Base-by-base conservation (phyloP, 495 filamentous ascomycete genomes). In the Parathielavia hyrcaniae region DNA sequence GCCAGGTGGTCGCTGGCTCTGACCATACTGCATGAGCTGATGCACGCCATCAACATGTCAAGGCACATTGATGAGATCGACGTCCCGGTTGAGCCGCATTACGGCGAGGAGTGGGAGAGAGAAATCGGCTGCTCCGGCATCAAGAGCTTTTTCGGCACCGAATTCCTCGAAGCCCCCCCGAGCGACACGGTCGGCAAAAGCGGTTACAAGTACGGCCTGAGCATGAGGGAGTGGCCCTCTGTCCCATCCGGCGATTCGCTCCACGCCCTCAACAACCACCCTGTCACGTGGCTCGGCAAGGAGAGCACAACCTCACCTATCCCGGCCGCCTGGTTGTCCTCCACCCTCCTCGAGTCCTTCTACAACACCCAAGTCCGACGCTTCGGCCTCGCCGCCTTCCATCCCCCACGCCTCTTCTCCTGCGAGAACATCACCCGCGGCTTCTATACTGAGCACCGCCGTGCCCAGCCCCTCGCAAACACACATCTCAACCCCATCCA, bases 301-400 rank as follows among this genome's bases (percentile, higher is more conserved):
- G 2, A 2, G 6, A 32, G 1, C 16, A 30, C 10, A 10, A 3
- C 3, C 7, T 50, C 35, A 1, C 36, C 55, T 4, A 23, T 58
- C 12, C 55, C 48, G 0, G 10, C 16, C 16, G 46, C 55, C 11
- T 51, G 55, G 55, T 19, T 32, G 4, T 41, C 55, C 22, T 50
- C 55, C 20, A 23, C 26, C 46, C 46, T 50, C 22, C 47, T 49
- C 46, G 44, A 58, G 22, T 19, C 46, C 36, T 58, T 58, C 30
- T 58, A 58, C 55, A 41, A 5, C 47, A 34, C 5, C 17, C 1
- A 23, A 10, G 47, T 36, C 35, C 12, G 44, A 17, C 43, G 35
- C 22, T 43, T 34, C 7, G 55, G 55, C 17, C 22, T 35, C 17
- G 5, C 17, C 17, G 39, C 55, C 30, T 51, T 58, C 26, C 13